Percentiles rank a stretch among this genome's conserved stretches.
Evolutionary conservation across 1,284 basidiomycete genomes (phyloP).

Genomic region (Fomitiporia mediterranea): DNA sequence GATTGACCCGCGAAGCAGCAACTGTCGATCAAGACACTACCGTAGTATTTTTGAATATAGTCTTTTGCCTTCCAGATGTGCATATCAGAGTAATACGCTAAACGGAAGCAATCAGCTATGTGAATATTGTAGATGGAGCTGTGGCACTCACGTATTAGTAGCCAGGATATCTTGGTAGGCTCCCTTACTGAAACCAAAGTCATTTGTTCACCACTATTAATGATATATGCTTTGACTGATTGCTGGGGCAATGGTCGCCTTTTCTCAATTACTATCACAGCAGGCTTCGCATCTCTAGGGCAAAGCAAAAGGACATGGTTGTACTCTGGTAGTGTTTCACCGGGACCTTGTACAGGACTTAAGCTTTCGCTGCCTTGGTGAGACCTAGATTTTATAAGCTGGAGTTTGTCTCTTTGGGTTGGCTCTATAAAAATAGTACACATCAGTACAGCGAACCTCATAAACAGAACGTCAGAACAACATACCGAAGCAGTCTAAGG

Average conservation of each 20-base stretch:
- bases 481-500: conserved; percentile 15
- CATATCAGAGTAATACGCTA: conserved; percentile 17
- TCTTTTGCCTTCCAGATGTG: conserved; percentile 13
- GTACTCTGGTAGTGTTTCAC: conserved; percentile 2
- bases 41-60: conserved; percentile 7
- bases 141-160: conserved; percentile 17
- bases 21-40: not conserved
- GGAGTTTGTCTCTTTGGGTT: conserved; percentile 7
- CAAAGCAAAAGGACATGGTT: conserved; percentile 20
- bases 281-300: conserved; percentile 11
- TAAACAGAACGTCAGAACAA: not conserved
- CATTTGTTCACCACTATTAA: conserved; percentile 5
- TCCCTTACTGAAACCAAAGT: conserved; percentile 17
- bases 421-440: conserved; percentile 2
- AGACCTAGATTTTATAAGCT: conserved; percentile 6
- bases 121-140: not conserved
- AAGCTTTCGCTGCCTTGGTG: not conserved
- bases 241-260: conserved; percentile 12
- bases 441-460: not conserved
- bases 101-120: not conserved
- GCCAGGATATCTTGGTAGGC: conserved; percentile 4
- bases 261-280: conserved; percentile 5
- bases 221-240: conserved; percentile 13
- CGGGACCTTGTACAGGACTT: not conserved
- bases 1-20: not conserved